A percentile compares a stretch with the other conserved stretches of the same genome.
Evolutionary conservation across 495 filamentous ascomycete genomes (phyloP).

Genomic region (Daldinia caldariorum): DNA sequence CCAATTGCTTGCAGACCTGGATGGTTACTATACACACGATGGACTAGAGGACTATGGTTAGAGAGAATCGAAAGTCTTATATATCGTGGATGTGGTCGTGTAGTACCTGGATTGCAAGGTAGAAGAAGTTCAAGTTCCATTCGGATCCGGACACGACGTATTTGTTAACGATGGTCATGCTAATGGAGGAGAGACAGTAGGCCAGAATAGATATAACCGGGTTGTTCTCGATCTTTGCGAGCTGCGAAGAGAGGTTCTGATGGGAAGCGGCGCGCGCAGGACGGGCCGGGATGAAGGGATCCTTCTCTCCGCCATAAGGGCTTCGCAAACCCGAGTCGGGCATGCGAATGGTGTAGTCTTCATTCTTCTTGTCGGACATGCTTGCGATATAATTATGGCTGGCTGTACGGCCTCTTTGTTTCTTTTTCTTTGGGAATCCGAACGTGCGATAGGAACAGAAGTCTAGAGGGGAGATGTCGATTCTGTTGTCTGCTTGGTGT

Average conservation of each 20-base stretch:
- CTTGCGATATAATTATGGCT: slow-evolving; percentile 45
- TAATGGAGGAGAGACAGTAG: slow-evolving; percentile 93
- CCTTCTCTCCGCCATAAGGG: slow-evolving; percentile 65
- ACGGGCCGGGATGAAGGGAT: slow-evolving; percentile 54
- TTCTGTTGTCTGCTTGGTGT: slow-evolving; percentile 1
- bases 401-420: slow-evolving; percentile 62
- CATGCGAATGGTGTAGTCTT: slow-evolving; percentile 80
- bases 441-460: slow-evolving; percentile 2
- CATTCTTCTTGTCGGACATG: slow-evolving; percentile 82
- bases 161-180: slow-evolving; percentile 99
- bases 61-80: slow-evolving; percentile 29
- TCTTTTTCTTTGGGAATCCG: slow-evolving; percentile 65
- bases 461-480: slow-evolving; percentile 4
- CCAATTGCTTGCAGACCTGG: slow-evolving; percentile 79
- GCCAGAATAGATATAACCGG: slow-evolving; percentile 82
- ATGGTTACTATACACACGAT: slow-evolving; percentile 92
- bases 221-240: slow-evolving; percentile 70
- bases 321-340: slow-evolving; percentile 56
- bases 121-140: slow-evolving; percentile 98
- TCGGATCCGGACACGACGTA: slow-evolving; percentile 89
- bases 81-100: not conserved
- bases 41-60: slow-evolving; percentile 65
- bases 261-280: slow-evolving; percentile 40
- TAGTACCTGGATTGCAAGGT: slow-evolving; percentile 89
- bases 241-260: slow-evolving; percentile 26